Conservation (phyloP, 1,284 basidiomycete species). For the Ceratobasidium sp. region DNA sequence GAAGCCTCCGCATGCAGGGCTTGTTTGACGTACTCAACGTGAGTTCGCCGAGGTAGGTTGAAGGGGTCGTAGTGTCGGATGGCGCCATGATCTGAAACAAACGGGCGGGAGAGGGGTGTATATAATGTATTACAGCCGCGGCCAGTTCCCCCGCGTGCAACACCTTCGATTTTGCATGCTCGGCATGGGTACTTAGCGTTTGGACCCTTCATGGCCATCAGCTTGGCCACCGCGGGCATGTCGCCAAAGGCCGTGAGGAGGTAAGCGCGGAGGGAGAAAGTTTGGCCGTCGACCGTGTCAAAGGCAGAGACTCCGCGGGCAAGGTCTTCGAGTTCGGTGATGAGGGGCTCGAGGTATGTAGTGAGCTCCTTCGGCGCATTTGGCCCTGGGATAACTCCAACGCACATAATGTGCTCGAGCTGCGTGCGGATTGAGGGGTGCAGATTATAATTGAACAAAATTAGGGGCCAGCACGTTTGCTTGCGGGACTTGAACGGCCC, state of each 20-base stretch:
- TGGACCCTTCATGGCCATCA: conserved; percentile 49
- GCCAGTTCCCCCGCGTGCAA: conserved; percentile 14
- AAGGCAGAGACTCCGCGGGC: conserved; percentile 45
- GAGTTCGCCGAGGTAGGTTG: conserved; percentile 30
- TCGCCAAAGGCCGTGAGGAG: conserved; percentile 47
- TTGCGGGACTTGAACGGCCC: conserved; percentile 50
- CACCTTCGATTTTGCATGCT: conserved; percentile 46
- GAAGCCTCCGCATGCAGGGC: background rate
- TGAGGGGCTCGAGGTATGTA: conserved; percentile 49
- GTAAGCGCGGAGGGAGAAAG: conserved; percentile 48
- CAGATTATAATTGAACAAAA: conserved; percentile 50
- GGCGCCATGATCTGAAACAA: background rate
- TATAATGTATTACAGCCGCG: conserved; percentile 17
- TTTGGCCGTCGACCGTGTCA: conserved; percentile 15
- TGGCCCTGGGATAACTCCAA: conserved; percentile 49
- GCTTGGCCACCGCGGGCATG: conserved; percentile 48
- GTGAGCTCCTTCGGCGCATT: conserved; percentile 47
- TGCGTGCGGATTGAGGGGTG: conserved; percentile 46
- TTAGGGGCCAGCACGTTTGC: conserved; percentile 54
- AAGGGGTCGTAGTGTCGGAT: conserved; percentile 21
- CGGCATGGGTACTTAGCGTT: conserved; percentile 48
- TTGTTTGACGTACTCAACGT: background rate
- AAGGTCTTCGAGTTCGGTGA: conserved; percentile 44
- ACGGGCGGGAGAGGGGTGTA: conserved; percentile 38
- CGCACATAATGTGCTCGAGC: conserved; percentile 45